Conservation (phyloP, 108 stramenopile genomes). For the Stephanodiscus minutulus region DNA sequence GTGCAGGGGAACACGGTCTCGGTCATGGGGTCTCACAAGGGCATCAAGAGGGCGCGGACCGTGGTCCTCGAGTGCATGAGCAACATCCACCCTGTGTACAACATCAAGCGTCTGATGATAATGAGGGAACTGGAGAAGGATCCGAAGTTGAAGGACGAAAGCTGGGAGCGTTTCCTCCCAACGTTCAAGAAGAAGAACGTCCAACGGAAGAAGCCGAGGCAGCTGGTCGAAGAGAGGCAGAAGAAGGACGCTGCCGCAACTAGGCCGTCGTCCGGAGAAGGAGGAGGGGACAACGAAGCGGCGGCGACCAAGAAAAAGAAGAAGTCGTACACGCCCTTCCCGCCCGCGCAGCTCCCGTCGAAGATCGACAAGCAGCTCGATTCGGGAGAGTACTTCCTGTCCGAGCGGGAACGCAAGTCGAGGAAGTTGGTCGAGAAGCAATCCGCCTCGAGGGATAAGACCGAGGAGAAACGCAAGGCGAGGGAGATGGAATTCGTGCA, state of each 20-base stretch:
- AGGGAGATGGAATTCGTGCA: conserved; percentile 54
- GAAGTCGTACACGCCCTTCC: conserved; percentile 97
- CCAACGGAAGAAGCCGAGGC: conserved; percentile 79
- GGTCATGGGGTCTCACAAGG: conserved; percentile 86
- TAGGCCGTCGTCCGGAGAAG: not conserved
- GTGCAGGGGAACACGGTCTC: conserved; percentile 98
- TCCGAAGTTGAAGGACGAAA: conserved; percentile 88
- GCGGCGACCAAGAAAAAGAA: conserved; percentile 54
- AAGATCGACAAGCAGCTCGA: conserved; percentile 96
- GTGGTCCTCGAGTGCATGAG: conserved; percentile 99
- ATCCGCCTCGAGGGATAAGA: conserved; percentile 39
- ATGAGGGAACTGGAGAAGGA: conserved; percentile 97
- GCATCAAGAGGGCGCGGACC: conserved; percentile 93
- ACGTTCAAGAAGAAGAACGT: conserved; percentile 98
- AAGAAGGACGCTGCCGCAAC: conserved; percentile 4
- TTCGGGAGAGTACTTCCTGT: conserved; percentile 90
- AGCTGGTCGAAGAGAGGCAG: conserved; percentile 28
- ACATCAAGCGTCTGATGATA: conserved; percentile 99
- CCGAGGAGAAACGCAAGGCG: conserved; percentile 60
- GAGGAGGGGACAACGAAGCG: not conserved
- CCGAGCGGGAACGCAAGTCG: conserved; percentile 69
- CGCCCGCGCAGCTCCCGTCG: conserved; percentile 88
- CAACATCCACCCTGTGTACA: conserved; percentile 99
- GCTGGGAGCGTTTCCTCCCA: conserved; percentile 98
- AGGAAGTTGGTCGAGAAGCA: conserved; percentile 61